phyloP scores from a whole-genome alignment of 2,329 filamentous ascomycete genomes.

The Claviceps maximensis region DNA sequence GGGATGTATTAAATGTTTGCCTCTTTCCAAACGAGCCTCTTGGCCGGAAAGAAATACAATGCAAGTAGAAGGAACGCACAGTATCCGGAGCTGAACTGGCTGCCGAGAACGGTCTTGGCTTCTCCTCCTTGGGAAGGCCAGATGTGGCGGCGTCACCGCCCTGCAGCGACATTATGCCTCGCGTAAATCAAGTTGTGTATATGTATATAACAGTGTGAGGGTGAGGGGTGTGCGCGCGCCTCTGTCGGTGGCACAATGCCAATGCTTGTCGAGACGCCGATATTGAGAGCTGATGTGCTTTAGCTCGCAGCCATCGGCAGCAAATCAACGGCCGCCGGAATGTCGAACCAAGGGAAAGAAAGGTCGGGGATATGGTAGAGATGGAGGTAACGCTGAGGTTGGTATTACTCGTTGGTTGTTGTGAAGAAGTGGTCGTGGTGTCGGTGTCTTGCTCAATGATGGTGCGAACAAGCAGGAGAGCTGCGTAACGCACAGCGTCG shows the following conservation, averaged over 20 bases:
- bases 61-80: conserved; percentile 12
- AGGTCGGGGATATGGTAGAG: background rate
- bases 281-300: background rate
- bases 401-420: background rate
- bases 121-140: conserved; percentile 11
- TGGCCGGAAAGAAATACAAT: background rate
- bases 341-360: background rate
- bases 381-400: background rate
- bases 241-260: background rate
- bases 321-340: background rate
- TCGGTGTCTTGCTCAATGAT: background rate
- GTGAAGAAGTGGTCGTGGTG: background rate
- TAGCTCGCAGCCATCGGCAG: conserved; percentile 7
- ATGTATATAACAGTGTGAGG: background rate
- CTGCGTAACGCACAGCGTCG: conserved; percentile 4
- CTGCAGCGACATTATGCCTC: conserved; percentile 21
- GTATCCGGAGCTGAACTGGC: conserved; percentile 16
- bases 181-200: conserved; percentile 1
- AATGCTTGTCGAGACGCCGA: background rate
- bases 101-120: conserved; percentile 17
- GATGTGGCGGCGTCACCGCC: conserved; percentile 17
- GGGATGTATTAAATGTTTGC: background rate
- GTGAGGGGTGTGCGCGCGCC: background rate
- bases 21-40: background rate
- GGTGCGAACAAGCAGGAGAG: background rate